Evolutionary conservation across 208 protist species (phyloP).

Genomic region (Wallacemonas sp.): DNA sequence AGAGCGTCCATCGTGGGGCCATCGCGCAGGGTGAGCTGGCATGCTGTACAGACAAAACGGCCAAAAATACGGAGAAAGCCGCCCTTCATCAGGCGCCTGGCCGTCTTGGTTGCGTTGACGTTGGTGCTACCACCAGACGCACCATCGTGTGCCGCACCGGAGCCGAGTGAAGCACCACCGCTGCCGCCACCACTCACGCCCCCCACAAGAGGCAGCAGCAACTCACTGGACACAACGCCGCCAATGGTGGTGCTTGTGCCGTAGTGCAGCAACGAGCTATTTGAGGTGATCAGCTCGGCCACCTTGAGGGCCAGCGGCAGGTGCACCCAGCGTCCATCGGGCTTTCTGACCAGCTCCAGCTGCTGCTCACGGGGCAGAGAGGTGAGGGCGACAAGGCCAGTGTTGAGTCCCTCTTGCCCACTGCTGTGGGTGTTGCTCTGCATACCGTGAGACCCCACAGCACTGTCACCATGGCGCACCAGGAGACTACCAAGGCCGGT

Average conservation of each 20-base stretch:
- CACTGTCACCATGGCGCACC: too few species aligned
- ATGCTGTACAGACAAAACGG: conserved; percentile 66
- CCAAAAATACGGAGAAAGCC: conserved; percentile 82
- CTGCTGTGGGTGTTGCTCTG: too few species aligned
- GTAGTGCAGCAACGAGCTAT: conserved; percentile 54
- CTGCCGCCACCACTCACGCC: background rate
- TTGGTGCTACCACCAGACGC: too few species aligned
- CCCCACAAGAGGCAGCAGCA: background rate
- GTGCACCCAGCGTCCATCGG: conserved; percentile 83
- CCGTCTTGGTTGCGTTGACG: conserved; percentile 5
- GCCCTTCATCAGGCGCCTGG: conserved; percentile 33
- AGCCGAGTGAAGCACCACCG: too few species aligned
- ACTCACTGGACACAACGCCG: conserved; percentile 2
- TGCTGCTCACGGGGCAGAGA: conserved; percentile 15
- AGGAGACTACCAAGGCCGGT: background rate
- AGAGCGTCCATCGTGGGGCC: conserved; percentile 30
- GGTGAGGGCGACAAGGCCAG: background rate
- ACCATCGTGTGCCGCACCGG: too few species aligned
- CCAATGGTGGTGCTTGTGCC: conserved; percentile 32
- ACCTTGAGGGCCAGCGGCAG: conserved; percentile 60
- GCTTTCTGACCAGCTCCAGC: conserved; percentile 30
- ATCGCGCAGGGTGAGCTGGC: conserved; percentile 61
- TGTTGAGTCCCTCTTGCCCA: too few species aligned
- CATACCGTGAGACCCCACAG: too few species aligned
- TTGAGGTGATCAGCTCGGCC: conserved; percentile 54